These are phyloP conservation scores for Tylopilus vinaceipallidus DNA, from an alignment of 768 basidiomycete species.

Conservation along the genomic window DNA sequence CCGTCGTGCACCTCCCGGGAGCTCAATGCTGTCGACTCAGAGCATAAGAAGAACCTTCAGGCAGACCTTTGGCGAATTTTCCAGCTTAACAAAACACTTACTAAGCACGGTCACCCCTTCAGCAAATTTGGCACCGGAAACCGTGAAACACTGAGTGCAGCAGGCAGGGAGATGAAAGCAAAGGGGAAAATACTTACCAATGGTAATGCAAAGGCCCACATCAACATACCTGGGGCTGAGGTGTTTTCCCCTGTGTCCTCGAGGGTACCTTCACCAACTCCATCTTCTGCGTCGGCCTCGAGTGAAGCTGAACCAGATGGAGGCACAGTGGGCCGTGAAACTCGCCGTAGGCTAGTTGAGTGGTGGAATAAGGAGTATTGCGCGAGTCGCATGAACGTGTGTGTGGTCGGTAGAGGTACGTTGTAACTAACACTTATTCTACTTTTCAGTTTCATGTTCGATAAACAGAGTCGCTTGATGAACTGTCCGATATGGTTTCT, in stretches of 20 bases:
- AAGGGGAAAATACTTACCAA: conserved; percentile 41
- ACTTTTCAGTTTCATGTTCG: background rate
- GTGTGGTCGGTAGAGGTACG: conserved; percentile 75
- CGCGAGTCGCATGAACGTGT: conserved; percentile 78
- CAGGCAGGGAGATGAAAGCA: conserved; percentile 54
- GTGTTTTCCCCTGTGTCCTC: conserved; percentile 49
- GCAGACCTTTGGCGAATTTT: conserved; percentile 91
- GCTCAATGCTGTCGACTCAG: conserved; percentile 94
- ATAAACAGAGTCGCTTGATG: conserved; percentile 67
- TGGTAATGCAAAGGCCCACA: conserved; percentile 24
- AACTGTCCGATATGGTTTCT: conserved; percentile 60
- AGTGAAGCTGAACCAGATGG: conserved; percentile 73
- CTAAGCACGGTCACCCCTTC: conserved; percentile 78
- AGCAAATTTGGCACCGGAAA: conserved; percentile 91
- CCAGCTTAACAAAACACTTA: conserved; percentile 88
- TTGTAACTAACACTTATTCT: background rate
- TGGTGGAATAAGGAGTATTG: conserved; percentile 86
- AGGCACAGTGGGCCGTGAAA: conserved; percentile 76
- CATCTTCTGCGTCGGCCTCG: conserved; percentile 49
- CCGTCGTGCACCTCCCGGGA: conserved; percentile 86
- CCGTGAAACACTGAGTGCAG: conserved; percentile 64
- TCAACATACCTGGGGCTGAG: conserved; percentile 19
- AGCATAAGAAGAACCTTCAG: conserved; percentile 96
- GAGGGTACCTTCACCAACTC: conserved; percentile 56
- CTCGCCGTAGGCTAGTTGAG: conserved; percentile 71